phyloP scores from a whole-genome alignment of 805 yeast species.

The Ogataea pini region DNA sequence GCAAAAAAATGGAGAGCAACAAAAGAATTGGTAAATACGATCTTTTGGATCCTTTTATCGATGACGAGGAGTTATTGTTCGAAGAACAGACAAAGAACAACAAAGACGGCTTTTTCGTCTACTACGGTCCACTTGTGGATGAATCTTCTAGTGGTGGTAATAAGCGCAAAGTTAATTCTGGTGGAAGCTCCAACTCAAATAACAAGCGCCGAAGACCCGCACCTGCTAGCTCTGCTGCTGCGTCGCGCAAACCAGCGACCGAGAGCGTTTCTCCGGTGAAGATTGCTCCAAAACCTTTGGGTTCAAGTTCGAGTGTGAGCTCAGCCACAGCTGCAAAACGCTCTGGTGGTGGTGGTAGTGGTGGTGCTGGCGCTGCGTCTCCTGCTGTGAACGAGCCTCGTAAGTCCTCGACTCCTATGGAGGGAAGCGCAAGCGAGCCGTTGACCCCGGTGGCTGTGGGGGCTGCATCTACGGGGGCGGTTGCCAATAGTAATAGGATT shows the following conservation, averaged over 20 bases:
- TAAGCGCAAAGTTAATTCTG: constrained; percentile 12
- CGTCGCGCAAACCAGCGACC: neutral
- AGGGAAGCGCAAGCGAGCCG: neutral
- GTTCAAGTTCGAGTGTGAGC: neutral
- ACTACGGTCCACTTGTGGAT: constrained; percentile 85
- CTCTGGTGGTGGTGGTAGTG: neutral
- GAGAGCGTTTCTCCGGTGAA: constrained; percentile 13
- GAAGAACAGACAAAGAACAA: constrained; percentile 93
- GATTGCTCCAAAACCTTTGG: constrained; percentile 14
- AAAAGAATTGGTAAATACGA: constrained; percentile 90
- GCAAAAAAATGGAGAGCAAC: constrained; percentile 50
- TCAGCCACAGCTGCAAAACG: neutral
- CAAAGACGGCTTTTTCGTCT: constrained; percentile 93
- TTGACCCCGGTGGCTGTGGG: neutral
- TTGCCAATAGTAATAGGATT: constrained; percentile 4
- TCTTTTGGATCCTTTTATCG: constrained; percentile 91
- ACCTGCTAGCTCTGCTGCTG: neutral
- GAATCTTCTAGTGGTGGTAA: constrained; percentile 36
- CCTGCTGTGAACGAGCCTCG: neutral
- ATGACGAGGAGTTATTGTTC: constrained; percentile 87
- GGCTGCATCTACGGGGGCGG: neutral
- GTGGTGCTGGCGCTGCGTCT: neutral
- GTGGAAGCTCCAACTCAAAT: constrained; percentile 5
- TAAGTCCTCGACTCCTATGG: constrained; percentile 4
- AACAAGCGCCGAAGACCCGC: constrained; percentile 9